Evolutionary conservation across 208 protist genomes (phyloP).

Genomic region (Trypanosoma cruzi): DNA sequence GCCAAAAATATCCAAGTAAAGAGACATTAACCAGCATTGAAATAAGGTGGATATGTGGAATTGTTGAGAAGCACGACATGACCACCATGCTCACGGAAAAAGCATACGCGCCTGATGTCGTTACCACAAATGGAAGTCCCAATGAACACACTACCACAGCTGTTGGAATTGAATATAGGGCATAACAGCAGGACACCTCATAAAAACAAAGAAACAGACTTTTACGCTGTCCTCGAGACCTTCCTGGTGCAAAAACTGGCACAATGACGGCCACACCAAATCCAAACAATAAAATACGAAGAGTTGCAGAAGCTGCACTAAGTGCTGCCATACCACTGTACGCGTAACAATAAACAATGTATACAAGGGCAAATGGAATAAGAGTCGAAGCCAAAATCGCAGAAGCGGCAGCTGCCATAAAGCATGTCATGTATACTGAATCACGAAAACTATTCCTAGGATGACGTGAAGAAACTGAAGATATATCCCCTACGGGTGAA

Average conservation of each 20-base stretch:
- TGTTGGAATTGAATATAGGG: slow-evolving; percentile 82
- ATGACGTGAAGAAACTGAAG: neutral
- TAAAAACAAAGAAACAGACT: slow-evolving; percentile 3
- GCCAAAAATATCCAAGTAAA: slow-evolving; percentile 45
- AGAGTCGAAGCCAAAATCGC: slow-evolving; percentile 49
- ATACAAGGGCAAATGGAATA: slow-evolving; percentile 44
- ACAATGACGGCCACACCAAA: slow-evolving; percentile 53
- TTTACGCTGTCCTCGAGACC: neutral
- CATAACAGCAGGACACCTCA: slow-evolving; percentile 47
- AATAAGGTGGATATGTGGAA: slow-evolving; percentile 61
- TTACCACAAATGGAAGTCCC: slow-evolving; percentile 43
- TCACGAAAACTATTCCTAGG: neutral
- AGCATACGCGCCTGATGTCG: slow-evolving; percentile 53
- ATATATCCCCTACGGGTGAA: neutral
- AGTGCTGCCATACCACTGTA: slow-evolving; percentile 41
- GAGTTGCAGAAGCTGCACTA: slow-evolving; percentile 26
- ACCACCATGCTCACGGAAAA: slow-evolving; percentile 65
- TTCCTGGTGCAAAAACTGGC: slow-evolving; percentile 38
- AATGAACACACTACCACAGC: slow-evolving; percentile 46
- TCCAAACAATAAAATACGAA: slow-evolving; percentile 37
- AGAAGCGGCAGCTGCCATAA: slow-evolving; percentile 27
- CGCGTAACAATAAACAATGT: slow-evolving; percentile 47
- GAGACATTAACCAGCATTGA: slow-evolving; percentile 51
- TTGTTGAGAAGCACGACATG: slow-evolving; percentile 64
- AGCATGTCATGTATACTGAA: slow-evolving; percentile 15